phyloP scores from a whole-genome alignment of 192 early-diverging fungal genomes.

The Thamnidium elegans region DNA sequence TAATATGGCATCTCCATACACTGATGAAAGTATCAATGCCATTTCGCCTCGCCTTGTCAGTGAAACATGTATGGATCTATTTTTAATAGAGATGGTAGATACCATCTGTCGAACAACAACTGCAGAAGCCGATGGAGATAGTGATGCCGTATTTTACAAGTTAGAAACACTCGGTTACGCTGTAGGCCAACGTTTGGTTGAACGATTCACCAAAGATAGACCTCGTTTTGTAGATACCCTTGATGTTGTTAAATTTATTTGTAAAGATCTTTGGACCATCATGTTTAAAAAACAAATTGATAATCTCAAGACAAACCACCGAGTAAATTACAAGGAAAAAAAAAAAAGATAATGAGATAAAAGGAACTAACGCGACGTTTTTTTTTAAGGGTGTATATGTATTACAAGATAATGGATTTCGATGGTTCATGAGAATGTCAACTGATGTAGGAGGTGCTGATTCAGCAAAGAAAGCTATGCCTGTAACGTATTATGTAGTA shows the following conservation, averaged over 20 bases:
- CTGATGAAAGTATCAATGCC: not conserved
- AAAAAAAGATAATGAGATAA: not conserved
- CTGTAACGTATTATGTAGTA: slow-evolving; percentile 46
- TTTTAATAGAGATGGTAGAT: slow-evolving; percentile 76
- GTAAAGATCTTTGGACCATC: slow-evolving; percentile 96
- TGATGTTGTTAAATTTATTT: slow-evolving; percentile 98
- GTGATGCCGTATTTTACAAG: slow-evolving; percentile 88
- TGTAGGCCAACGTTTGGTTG: slow-evolving; percentile 83
- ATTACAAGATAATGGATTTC: slow-evolving; percentile 95
- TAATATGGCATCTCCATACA: not conserved
- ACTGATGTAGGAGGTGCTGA: slow-evolving; percentile 74
- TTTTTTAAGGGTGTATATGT: slow-evolving; percentile 86
- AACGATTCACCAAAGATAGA: slow-evolving; percentile 83
- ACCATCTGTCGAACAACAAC: slow-evolving; percentile 56
- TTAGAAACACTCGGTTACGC: slow-evolving; percentile 89
- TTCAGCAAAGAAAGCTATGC: slow-evolving; percentile 72
- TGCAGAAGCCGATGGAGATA: slow-evolving; percentile 63
- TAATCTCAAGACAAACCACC: slow-evolving; percentile 98
- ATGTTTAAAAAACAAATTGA: slow-evolving; percentile 98
- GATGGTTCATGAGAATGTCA: slow-evolving; percentile 94
- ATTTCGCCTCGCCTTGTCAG: slow-evolving; percentile 42
- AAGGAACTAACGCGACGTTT: not conserved
- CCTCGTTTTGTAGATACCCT: slow-evolving; percentile 90
- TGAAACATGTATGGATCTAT: slow-evolving; percentile 69
- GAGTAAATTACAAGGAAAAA: slow-evolving; percentile 45